Evolutionary conservation across 805 yeast species (phyloP).

Genomic region (Schwanniomyces polymorphus): DNA sequence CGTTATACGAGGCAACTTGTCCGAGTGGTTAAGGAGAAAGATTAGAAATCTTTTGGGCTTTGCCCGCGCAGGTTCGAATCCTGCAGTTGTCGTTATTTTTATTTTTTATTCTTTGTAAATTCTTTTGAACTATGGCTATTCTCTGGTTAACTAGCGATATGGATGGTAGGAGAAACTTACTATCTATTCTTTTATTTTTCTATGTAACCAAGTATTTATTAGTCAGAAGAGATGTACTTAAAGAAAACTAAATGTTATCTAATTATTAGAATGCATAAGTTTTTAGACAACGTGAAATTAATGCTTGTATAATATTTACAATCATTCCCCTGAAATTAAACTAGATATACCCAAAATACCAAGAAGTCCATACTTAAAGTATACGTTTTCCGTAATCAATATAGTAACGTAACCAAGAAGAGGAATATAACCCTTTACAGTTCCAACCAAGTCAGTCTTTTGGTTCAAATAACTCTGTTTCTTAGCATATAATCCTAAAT

Average conservation of each 20-base stretch:
- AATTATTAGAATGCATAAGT: not conserved
- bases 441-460: slow-evolving; percentile 77
- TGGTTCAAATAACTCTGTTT: slow-evolving; percentile 77
- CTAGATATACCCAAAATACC: slow-evolving; percentile 75
- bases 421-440: slow-evolving; percentile 92
- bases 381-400: slow-evolving; percentile 82
- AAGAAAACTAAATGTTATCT: not conserved
- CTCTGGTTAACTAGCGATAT: no score
- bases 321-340: slow-evolving; percentile 40
- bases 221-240: no score
- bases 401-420: slow-evolving; percentile 89
- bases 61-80: slow-evolving; percentile 68
- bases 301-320: not conserved
- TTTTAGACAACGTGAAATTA: no score
- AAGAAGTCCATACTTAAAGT: slow-evolving; percentile 75
- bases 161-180: no score
- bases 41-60: slow-evolving; percentile 51
- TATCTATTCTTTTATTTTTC: no score
- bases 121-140: no score
- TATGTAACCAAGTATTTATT: no score
- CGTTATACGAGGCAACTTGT: slow-evolving; percentile 27
- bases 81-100: slow-evolving; percentile 56
- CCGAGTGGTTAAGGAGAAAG: slow-evolving; percentile 44
- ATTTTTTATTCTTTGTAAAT: slow-evolving; percentile 7
- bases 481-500: slow-evolving; percentile 77